Percentiles rank a stretch among this genome's conserved stretches.
phyloP scores from a whole-genome alignment of 139 green algal species.

The Chlamydomonas asymmetrica region DNA sequence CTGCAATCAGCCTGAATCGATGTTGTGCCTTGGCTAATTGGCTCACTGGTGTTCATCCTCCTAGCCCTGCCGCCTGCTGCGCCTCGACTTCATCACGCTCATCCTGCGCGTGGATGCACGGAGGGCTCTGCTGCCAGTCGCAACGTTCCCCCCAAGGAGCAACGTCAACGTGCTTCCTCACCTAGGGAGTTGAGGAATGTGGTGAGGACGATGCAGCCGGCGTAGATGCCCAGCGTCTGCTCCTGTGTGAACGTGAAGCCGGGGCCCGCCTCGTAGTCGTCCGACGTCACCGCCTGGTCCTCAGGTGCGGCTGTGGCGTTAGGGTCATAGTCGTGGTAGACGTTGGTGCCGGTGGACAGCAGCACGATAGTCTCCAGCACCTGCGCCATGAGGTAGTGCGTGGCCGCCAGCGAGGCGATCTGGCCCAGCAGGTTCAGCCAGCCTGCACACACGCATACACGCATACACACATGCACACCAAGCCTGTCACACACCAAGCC shows the following conservation, averaged over 20 bases:
- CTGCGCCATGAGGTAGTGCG: constrained; percentile 35
- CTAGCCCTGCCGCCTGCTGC: too few relatives aligned
- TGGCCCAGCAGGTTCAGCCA: constrained; percentile 43
- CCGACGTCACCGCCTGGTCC: too few relatives aligned
- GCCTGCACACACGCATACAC: not conserved
- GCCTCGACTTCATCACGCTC: too few relatives aligned
- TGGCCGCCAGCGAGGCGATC: constrained; percentile 32
- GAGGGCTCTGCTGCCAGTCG: too few relatives aligned
- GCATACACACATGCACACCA: not conserved
- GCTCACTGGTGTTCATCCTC: too few relatives aligned
- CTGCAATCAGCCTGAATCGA: too few relatives aligned
- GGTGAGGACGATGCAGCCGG: constrained; percentile 28
- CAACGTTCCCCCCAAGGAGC: constrained; percentile 3
- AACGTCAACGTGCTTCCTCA: constrained; percentile 19
- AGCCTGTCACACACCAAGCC: not conserved
- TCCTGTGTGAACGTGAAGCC: constrained; percentile 8
- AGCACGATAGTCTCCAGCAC: constrained; percentile 22
- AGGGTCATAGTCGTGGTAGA: too few relatives aligned
- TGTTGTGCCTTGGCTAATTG: too few relatives aligned
- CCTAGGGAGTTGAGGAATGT: too few relatives aligned
- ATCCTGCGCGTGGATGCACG: too few relatives aligned
- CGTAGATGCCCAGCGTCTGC: constrained; percentile 38
- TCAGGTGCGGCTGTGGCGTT: too few relatives aligned
- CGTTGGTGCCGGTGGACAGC: constrained; percentile 26
- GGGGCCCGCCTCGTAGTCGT: too few relatives aligned